Percentiles rank a stretch among this genome's conserved stretches.
Conservation (phyloP, 768 basidiomycete genomes). For the Clitopilus hobsonii region DNA sequence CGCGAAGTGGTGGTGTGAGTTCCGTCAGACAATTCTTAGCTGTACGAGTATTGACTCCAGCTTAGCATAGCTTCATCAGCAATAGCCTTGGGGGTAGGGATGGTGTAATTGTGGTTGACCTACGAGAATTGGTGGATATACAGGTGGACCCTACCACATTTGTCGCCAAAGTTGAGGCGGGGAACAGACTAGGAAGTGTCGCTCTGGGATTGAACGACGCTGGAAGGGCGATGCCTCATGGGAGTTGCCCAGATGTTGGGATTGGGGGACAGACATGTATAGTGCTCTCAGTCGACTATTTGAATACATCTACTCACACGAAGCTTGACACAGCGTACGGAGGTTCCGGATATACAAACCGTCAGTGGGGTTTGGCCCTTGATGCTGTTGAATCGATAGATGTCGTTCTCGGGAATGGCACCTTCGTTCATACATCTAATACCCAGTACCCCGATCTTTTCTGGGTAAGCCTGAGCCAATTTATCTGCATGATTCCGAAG, state of each 20-base stretch:
- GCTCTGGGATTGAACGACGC: neutral
- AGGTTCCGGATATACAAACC: conserved; percentile 20
- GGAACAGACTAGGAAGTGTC: neutral
- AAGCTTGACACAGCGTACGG: conserved; percentile 14
- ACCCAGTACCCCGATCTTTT: conserved; percentile 20
- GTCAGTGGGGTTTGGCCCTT: conserved; percentile 24
- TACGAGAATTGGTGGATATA: conserved; percentile 29
- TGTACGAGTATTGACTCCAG: too few species aligned
- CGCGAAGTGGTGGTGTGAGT: conserved; percentile 36
- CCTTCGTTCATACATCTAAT: conserved; percentile 15
- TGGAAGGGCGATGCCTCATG: neutral
- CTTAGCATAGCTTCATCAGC: conserved; percentile 39
- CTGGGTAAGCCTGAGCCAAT: conserved; percentile 14
- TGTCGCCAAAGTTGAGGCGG: conserved; percentile 27
- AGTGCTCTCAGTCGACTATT: neutral
- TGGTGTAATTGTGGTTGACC: conserved; percentile 36
- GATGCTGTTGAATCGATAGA: conserved; percentile 18
- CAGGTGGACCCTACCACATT: conserved; percentile 22
- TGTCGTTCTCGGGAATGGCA: conserved; percentile 24
- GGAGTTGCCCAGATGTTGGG: neutral
- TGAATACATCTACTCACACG: neutral
- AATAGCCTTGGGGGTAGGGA: conserved; percentile 37
- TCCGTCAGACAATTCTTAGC: too few species aligned
- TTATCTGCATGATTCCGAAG: neutral
- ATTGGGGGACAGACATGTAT: neutral